Evolutionary conservation across 768 basidiomycete species (phyloP).

Genomic region (Boletus rubropictus): DNA sequence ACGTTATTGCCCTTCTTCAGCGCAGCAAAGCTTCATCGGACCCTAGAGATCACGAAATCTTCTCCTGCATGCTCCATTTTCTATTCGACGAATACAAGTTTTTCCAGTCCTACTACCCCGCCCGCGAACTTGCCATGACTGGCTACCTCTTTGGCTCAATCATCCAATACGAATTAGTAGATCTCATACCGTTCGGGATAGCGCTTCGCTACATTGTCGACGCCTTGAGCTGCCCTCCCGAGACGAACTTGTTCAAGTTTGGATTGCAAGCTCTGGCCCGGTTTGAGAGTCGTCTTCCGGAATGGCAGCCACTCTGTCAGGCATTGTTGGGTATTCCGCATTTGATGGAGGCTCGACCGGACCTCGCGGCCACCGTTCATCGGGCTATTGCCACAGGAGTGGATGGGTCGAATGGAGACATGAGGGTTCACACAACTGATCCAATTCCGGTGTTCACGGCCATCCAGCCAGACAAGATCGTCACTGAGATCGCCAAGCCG

Average conservation of each 20-base stretch:
- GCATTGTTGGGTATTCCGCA: slow-evolving; percentile 84
- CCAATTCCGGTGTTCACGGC: slow-evolving; percentile 62
- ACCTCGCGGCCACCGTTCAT: slow-evolving; percentile 65
- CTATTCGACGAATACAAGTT: slow-evolving; percentile 99
- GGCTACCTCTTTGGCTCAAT: slow-evolving; percentile 94
- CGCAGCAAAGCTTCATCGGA: slow-evolving; percentile 78
- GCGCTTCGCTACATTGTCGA: slow-evolving; percentile 96
- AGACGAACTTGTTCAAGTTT: slow-evolving; percentile 92
- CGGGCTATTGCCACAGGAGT: slow-evolving; percentile 56
- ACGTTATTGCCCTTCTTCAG: slow-evolving; percentile 85
- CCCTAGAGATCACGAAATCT: slow-evolving; percentile 87
- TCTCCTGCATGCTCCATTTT: slow-evolving; percentile 99
- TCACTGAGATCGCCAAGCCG: slow-evolving; percentile 61
- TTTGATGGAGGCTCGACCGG: slow-evolving; percentile 79
- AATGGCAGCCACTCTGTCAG: slow-evolving; percentile 92
- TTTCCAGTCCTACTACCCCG: slow-evolving; percentile 93
- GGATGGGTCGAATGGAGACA: slow-evolving; percentile 40
- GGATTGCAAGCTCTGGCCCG: slow-evolving; percentile 85
- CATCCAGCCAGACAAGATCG: slow-evolving; percentile 65
- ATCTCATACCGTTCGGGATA: slow-evolving; percentile 91
- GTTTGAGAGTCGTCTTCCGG: slow-evolving; percentile 80
- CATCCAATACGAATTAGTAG: slow-evolving; percentile 89
- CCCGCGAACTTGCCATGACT: slow-evolving; percentile 92
- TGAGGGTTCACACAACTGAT: slow-evolving; percentile 37
- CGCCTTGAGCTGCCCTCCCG: slow-evolving; percentile 84